phyloP scores from a whole-genome alignment of 1,284 basidiomycete genomes.

The Cryptococcus deneoformans region DNA sequence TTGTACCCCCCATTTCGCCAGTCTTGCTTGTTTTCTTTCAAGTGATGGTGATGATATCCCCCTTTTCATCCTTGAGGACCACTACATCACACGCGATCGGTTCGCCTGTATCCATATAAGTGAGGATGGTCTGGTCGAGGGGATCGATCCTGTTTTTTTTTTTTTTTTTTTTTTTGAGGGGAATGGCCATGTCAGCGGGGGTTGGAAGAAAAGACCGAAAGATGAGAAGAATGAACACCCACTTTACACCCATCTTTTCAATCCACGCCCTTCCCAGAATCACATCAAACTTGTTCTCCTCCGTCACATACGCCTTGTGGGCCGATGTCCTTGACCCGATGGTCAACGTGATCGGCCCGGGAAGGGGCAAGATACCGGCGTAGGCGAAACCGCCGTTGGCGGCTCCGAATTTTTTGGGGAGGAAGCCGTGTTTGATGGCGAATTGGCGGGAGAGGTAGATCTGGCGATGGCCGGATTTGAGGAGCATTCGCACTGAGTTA shows the following conservation, averaged over 20 bases:
- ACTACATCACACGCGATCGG: slow-evolving; percentile 87
- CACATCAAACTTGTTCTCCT: slow-evolving; percentile 96
- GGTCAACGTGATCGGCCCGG: slow-evolving; percentile 66
- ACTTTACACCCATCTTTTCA: slow-evolving; percentile 78
- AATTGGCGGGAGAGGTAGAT: slow-evolving; percentile 96
- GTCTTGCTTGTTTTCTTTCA: slow-evolving; percentile 30
- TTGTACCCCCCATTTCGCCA: no score
- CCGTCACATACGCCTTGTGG: slow-evolving; percentile 64
- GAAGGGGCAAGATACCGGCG: slow-evolving; percentile 53
- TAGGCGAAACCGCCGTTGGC: slow-evolving; percentile 27
- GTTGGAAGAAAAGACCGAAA: not conserved
- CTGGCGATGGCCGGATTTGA: slow-evolving; percentile 89
- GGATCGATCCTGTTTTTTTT: slow-evolving; percentile 59
- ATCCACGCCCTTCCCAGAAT: slow-evolving; percentile 92
- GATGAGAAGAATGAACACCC: slow-evolving; percentile 12
- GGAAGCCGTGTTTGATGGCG: slow-evolving; percentile 83
- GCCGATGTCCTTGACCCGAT: slow-evolving; percentile 54
- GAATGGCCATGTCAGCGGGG: no score
- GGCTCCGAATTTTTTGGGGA: slow-evolving; percentile 57
- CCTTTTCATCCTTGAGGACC: slow-evolving; percentile 68
- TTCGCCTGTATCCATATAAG: slow-evolving; percentile 95
- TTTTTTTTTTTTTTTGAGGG: not conserved
- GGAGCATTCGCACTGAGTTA: slow-evolving; percentile 74
- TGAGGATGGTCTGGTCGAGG: slow-evolving; percentile 77
- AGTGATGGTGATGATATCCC: slow-evolving; percentile 83